Evolutionary conservation across 805 yeast species (phyloP).

Genomic region (Sugiyamaella qingdaonensis): DNA sequence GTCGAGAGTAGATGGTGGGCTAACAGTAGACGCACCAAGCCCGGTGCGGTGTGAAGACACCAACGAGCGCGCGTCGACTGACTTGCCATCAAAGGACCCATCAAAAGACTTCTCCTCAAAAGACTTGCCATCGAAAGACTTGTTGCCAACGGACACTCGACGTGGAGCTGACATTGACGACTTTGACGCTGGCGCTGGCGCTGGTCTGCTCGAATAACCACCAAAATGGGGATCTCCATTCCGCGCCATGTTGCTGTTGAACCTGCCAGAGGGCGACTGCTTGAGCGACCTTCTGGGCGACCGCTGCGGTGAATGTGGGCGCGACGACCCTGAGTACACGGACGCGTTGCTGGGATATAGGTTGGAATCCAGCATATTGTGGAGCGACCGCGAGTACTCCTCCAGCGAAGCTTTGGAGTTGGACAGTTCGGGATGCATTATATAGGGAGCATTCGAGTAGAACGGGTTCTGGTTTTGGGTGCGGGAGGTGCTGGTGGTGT

Average conservation of each 20-base stretch:
- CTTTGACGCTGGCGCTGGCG: neutral
- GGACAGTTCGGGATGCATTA: conserved; percentile 21
- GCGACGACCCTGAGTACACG: conserved; percentile 17
- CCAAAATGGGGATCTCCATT: neutral
- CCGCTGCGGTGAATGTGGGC: neutral
- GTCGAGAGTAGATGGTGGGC: conserved; percentile 9
- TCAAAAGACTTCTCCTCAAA: neutral
- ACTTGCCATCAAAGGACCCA: neutral
- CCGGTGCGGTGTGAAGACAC: neutral
- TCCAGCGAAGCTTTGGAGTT: conserved; percentile 22
- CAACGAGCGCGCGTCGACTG: too few species aligned
- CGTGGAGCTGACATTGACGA: neutral
- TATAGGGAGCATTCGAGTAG: conserved; percentile 18
- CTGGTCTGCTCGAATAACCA: neutral
- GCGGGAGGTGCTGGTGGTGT: conserved; percentile 1
- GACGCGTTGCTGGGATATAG: conserved; percentile 21
- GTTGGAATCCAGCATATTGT: conserved; percentile 17
- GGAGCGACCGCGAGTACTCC: conserved; percentile 24
- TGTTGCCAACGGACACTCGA: neutral
- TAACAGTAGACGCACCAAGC: neutral
- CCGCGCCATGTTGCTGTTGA: neutral
- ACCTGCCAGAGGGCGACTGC: neutral
- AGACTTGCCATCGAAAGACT: neutral
- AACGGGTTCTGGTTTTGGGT: conserved; percentile 21
- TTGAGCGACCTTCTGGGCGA: neutral